Evolutionary conservation across 129 eudicot genomes (phyloP).

Genomic region (Saussurea involucrata): DNA sequence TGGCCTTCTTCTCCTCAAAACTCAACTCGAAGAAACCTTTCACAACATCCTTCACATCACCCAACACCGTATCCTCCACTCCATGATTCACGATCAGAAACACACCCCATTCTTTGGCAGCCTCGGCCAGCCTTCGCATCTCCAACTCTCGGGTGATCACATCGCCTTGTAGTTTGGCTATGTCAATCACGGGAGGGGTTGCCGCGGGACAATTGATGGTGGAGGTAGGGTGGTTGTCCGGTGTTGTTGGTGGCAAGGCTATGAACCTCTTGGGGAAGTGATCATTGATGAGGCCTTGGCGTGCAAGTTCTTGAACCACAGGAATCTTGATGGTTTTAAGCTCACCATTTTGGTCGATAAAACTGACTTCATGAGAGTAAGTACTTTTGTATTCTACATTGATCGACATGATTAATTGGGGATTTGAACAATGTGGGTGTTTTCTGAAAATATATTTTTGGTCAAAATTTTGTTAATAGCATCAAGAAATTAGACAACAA

Average conservation of each 20-base stretch:
- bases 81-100: slow-evolving; percentile 48
- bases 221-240: neutral
- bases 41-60: slow-evolving; percentile 37
- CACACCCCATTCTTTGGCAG: slow-evolving; percentile 53
- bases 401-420: slow-evolving; percentile 6
- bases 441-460: neutral
- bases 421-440: neutral
- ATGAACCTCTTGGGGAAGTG: slow-evolving; percentile 20
- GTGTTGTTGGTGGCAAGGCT: neutral
- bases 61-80: slow-evolving; percentile 30
- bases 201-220: neutral
- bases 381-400: neutral
- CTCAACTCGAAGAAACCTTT: slow-evolving; percentile 42
- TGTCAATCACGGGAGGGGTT: slow-evolving; percentile 20
- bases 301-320: slow-evolving; percentile 29
- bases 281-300: neutral
- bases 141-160: slow-evolving; percentile 4
- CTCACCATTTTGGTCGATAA: slow-evolving; percentile 20
- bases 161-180: neutral
- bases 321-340: slow-evolving; percentile 15
- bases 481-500: neutral
- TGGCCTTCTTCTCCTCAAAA: slow-evolving; percentile 39
- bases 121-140: slow-evolving; percentile 35
- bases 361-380: slow-evolving; percentile 25
- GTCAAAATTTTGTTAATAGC: neutral